Percentiles rank a stretch among this genome's conserved stretches.
These are phyloP conservation scores for Biscutella laevigata DNA, from an alignment of 441 rosid genomes.

Conservation along the genomic window DNA sequence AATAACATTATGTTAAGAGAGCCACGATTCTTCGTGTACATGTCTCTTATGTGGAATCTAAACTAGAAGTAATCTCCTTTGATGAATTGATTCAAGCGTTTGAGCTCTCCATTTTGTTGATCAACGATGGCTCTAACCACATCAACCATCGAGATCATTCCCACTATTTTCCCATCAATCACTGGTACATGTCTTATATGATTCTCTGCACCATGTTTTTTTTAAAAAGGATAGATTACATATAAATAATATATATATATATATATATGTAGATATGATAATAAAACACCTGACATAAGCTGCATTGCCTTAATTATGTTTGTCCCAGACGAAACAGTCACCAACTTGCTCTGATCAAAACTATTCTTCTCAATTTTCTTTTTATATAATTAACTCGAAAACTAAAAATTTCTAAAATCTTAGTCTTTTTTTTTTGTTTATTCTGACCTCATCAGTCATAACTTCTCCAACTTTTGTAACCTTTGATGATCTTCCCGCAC, in stretches of 20 bases:
- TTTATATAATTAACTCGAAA: background rate
- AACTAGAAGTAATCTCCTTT: constrained; percentile 55
- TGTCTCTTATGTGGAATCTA: no score
- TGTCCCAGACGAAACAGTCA: constrained; percentile 64
- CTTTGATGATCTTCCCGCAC: constrained; percentile 55
- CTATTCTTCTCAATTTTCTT: background rate
- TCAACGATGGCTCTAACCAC: constrained; percentile 71
- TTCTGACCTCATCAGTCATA: constrained; percentile 68
- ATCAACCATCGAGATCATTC: constrained; percentile 74
- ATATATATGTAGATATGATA: no score
- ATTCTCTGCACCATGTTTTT: constrained; percentile 44
- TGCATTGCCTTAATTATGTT: constrained; percentile 74
- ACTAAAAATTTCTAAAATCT: background rate
- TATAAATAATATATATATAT: background rate
- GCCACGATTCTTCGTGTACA: no score
- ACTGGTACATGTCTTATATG: constrained; percentile 74
- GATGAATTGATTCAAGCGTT: constrained; percentile 60
- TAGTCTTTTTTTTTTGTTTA: background rate
- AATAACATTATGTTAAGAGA: no score
- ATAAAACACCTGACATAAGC: constrained; percentile 68
- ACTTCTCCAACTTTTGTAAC: constrained; percentile 71
- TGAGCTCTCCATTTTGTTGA: constrained; percentile 64
- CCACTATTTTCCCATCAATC: constrained; percentile 68
- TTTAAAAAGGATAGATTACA: no score
- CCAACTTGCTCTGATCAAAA: constrained; percentile 46